Evolutionary conservation across 2,329 filamentous ascomycete genomes (phyloP), one percentile per base, ranked within the genome.

Genomic region (Macrophomina tecta): DNA sequence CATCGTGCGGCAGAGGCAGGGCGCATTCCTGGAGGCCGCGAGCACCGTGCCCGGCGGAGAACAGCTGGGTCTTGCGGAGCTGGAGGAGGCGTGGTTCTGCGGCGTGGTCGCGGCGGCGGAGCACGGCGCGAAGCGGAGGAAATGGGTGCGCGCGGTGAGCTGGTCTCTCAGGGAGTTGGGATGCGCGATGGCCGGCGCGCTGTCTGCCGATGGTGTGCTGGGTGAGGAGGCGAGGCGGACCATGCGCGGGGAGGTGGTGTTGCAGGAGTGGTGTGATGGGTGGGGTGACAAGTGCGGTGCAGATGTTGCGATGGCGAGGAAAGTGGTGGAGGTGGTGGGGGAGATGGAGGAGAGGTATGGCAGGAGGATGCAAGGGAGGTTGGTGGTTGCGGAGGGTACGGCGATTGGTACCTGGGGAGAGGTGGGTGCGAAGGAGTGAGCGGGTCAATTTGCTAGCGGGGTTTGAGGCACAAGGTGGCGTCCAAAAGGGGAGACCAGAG

Each of bases 211-310:
- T n/a, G 55, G 38, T 1, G 12, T 2, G 23, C 7, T 4, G 4
- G 55, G 55, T 1, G 38, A 45, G 0, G 38, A 45, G 38, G 55
- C 55, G 38, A 32, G 55, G 23, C 23, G 4, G 12, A 1, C 0
- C 4, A 9, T 46, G 23, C 2, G 5, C 34, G 55, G 55, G 23
- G 11, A 30, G 12, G 38, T 60, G 11, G 38, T 60, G 5, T 60
- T 60, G 5, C 55, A 60, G 38, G 38, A 18, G 55, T 60, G 38
- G 18, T 60, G 23, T 1, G 55, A 60, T 34, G 55, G 55, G 2
- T 60, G 55, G 55, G 55, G 55, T 1, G 38, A 32, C 6, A 30
- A n/a, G 23, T 32, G 55, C 14, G 38, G 55, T 1, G 38, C 38
- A 2, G 55, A 60, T 30, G 14, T 1, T 1, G 2, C 16, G 14